Evolutionary conservation across 1,139 yeast species (phyloP).

Genomic region (Blastobotrys arbuscula): DNA sequence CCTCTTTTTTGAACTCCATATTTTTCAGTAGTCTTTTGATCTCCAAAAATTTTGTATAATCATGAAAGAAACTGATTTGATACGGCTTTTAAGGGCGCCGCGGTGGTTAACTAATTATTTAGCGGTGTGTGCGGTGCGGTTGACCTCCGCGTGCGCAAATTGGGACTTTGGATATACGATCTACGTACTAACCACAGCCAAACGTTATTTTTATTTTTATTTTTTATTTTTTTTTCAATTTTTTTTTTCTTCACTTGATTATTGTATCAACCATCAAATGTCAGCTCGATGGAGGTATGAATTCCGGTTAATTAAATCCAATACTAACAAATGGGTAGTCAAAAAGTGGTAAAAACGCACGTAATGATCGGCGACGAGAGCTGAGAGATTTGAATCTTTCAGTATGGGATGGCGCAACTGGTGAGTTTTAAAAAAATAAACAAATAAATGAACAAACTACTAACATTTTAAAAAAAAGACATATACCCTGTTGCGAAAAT

Average conservation of each 20-base stretch:
- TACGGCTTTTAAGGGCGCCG: too few relatives aligned
- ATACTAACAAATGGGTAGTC: background rate
- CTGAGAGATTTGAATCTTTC: conserved; percentile 41
- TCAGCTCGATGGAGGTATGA: conserved; percentile 3
- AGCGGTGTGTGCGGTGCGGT: too few relatives aligned
- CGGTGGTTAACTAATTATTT: too few relatives aligned
- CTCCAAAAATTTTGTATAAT: too few relatives aligned
- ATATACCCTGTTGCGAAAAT: conserved; percentile 33
- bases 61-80: too few relatives aligned
- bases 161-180: too few relatives aligned
- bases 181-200: too few relatives aligned
- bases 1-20: conserved; percentile 37
- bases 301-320: background rate
- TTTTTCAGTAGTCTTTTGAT: too few relatives aligned
- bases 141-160: too few relatives aligned
- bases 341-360: background rate
- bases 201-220: too few relatives aligned
- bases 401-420: conserved; percentile 51
- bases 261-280: background rate
- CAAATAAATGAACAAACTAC: background rate
- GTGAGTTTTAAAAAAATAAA: conserved; percentile 17
- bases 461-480: conserved; percentile 17
- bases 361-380: conserved; percentile 32
- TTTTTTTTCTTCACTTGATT: too few relatives aligned
- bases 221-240: too few relatives aligned